Base-by-base conservation (phyloP, 1,139 yeast species). In the Kodamaea anthophila region DNA sequence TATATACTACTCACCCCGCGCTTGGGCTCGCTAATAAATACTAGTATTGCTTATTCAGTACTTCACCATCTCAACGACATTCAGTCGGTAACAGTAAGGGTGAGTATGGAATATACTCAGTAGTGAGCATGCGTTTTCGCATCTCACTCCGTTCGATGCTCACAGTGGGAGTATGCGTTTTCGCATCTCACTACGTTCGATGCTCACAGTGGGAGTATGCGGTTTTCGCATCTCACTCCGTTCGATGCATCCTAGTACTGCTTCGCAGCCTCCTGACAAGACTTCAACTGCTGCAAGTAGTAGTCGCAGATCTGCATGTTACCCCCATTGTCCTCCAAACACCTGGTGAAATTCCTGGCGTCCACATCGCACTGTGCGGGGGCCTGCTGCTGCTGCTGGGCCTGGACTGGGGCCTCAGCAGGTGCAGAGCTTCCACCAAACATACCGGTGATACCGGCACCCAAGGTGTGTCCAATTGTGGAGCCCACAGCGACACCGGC, bases 401-500 rank as follows among this genome's bases (percentile, higher is more conserved):
- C 28, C 38, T 60, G 68, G 35, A 57, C 66, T 29, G 58, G 65
- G 42, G 65, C 77, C 27, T 69, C 73, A 18, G 74, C 70, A 19
- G 77, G 63, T 30, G 72, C 61, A 22, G 72, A 55, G 20, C 79
- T 68, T n/a, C 82, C 70, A 32, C 94, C 88, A 52, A 91, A 88
- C 70, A 91, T 61, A 31, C 86, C 70, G 32, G 94, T 77, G 47
- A 91, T 67, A 49, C 97, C 97, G 36, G 94, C 94, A 61, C 97
- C 96, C 39, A 91, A 47, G 29, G 97, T 86, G 70, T 91, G 98
- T 38, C 98, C 98, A 37, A 88, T 78, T 41, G 97, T 80, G 34
- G 96, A 84, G 50, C 98, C 98, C 36, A 91, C 96, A 31, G 97
- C 98, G 21, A 91, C 98, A 75, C 98, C 98, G 32, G 97, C 98